These are phyloP conservation scores for Pseudomonodictys pantanalensis DNA, from an alignment of 495 filamentous ascomycete genomes.

Conservation along the genomic window DNA sequence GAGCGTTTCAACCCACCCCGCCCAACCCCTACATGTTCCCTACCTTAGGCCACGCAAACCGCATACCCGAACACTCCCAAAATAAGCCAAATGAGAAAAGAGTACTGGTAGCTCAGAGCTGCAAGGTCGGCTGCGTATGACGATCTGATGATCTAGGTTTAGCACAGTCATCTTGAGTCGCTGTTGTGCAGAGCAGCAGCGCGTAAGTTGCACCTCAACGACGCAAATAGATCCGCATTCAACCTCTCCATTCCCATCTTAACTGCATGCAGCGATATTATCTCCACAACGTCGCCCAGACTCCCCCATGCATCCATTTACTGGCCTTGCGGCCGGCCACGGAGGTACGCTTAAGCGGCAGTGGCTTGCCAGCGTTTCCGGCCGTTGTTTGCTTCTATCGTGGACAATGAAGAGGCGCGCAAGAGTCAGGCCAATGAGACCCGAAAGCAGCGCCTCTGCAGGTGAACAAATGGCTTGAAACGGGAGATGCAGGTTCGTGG, in stretches of 20 bases:
- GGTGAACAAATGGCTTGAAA: constrained; percentile 16
- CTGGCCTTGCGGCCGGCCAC: background rate
- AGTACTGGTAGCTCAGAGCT: too few relatives aligned
- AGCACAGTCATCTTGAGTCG: background rate
- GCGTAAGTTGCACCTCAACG: constrained; percentile 4
- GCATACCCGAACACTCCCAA: too few relatives aligned
- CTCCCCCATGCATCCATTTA: background rate
- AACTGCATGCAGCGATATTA: background rate
- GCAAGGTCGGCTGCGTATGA: too few relatives aligned
- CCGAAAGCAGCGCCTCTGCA: background rate
- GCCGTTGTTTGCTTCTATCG: constrained; percentile 1
- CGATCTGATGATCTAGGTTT: background rate
- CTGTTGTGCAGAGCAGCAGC: background rate
- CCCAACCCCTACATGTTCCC: too few relatives aligned
- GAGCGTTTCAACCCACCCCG: too few relatives aligned
- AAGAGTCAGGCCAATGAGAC: constrained; percentile 1
- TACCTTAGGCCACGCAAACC: too few relatives aligned
- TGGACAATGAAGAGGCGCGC: background rate
- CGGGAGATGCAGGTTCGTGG: constrained; percentile 9
- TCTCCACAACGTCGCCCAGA: background rate
- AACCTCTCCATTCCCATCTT: background rate
- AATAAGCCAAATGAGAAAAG: too few relatives aligned
- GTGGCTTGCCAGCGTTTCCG: too few relatives aligned
- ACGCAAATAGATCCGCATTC: constrained; percentile 1
- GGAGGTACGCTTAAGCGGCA: background rate